Base-by-base conservation (phyloP, 805 yeast species). In the Candida sakaeoensis region DNA sequence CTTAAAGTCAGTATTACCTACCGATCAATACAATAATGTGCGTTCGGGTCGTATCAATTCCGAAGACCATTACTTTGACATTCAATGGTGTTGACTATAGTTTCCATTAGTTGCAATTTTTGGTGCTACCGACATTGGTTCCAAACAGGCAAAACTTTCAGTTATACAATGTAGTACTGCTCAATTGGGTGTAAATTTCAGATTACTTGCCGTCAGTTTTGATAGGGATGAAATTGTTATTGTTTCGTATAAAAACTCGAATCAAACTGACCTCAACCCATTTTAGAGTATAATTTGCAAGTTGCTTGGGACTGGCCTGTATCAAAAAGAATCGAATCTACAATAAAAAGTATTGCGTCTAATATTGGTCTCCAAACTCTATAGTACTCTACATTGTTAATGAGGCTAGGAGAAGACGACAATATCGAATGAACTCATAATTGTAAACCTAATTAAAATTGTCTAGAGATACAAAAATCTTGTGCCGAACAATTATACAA, bases 61-160 rank as follows among this genome's bases (percentile, higher is more conserved):
- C 8, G 18, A 25, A 17, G 8, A 35, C 38, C 9, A 12, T 26
- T 4, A 35, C n/a, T 16, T 35, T 22, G 12, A 17, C 9, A 17
- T n/a, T 35, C 8, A 35, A 35, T 19, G 25, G 25, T 18, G 13
- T 12, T 5, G 19, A 6, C 18, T 35, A 17, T 26, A 32, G 18
- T 26, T 35, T 35, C 38, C 38, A 13, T 8, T 15, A 10, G 7
- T 18, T 13, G 38, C 38, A 7, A 5, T 35, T 16, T 8, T 35
- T 25, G 16, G 14, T 7, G 32, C 38, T 5, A 3, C 16, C 5
- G 35, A 32, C 22, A 5, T 21, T 8, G 35, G 26, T 6, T n/a
- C 5, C 4, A 10, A 19, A 21, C 16, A 32, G 19, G 35, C 35
- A 19, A 19, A 18, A 21, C 4, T 32, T 22, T 5, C 4, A 5